These are phyloP conservation scores for Mycena latifolia DNA, from an alignment of 768 basidiomycete species.

Conservation along the genomic window DNA sequence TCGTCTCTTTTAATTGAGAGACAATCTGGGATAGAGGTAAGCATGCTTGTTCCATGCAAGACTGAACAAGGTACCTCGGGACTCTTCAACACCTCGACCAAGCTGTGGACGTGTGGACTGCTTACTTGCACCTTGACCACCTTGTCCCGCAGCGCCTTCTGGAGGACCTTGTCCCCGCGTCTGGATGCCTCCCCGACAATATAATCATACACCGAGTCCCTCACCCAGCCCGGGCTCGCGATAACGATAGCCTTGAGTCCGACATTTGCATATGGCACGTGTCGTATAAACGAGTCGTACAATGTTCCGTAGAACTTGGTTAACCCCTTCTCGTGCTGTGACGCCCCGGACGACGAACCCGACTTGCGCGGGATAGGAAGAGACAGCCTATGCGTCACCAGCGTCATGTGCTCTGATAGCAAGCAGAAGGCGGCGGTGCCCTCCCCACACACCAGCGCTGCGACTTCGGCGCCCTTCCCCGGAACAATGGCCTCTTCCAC, in stretches of 20 bases:
- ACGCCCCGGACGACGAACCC: conserved; percentile 75
- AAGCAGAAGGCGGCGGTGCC: conserved; percentile 95
- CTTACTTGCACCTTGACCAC: conserved; percentile 91
- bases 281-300: conserved; percentile 88
- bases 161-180: conserved; percentile 86
- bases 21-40: conserved; percentile 62
- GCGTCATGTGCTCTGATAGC: conserved; percentile 96
- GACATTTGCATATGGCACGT: conserved; percentile 85
- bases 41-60: background rate
- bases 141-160: conserved; percentile 83
- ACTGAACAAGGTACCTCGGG: conserved; percentile 75
- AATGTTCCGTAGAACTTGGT: conserved; percentile 85
- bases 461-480: conserved; percentile 96
- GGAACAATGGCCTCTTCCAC: conserved; percentile 91
- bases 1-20: conserved; percentile 89
- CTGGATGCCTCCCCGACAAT: conserved; percentile 85
- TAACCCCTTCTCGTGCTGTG: conserved; percentile 94
- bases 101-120: conserved; percentile 95
- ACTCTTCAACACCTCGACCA: conserved; percentile 94
- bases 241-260: conserved; percentile 92
- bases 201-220: conserved; percentile 88
- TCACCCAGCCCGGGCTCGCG: conserved; percentile 96
- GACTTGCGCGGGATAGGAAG: conserved; percentile 93
- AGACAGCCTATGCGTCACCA: conserved; percentile 91
- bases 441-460: conserved; percentile 96